A percentile compares a stretch with the other conserved stretches of the same genome.
Conservation (phyloP, 2,329 filamentous ascomycete genomes). For the Eurotiales sp. region DNA sequence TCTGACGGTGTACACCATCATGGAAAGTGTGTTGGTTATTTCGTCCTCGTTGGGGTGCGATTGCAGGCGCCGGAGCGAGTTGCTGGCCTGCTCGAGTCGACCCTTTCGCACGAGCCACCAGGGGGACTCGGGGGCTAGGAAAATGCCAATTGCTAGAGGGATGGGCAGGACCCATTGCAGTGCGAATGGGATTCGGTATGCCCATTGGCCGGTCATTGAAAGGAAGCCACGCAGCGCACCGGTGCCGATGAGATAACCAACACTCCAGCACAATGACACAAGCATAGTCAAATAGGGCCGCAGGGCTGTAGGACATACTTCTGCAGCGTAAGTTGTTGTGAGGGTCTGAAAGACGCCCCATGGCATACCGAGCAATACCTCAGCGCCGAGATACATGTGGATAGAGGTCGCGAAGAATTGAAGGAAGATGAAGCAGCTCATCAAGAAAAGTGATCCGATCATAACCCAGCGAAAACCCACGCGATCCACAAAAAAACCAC, state of each 20-base stretch:
- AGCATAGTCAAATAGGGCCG: conserved; percentile 32
- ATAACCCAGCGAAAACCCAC: conserved; percentile 47
- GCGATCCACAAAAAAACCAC: conserved; percentile 62
- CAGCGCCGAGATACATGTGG: conserved; percentile 29
- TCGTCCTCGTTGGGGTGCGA: too few species aligned
- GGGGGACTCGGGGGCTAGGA: conserved; percentile 48
- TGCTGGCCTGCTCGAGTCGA: too few species aligned
- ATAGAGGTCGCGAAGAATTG: conserved; percentile 28
- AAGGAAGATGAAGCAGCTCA: conserved; percentile 31
- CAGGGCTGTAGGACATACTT: conserved; percentile 33
- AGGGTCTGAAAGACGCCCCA: conserved; percentile 34
- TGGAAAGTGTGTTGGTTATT: too few species aligned
- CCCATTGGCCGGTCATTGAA: conserved; percentile 37
- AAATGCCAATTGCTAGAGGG: conserved; percentile 40
- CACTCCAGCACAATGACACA: conserved; percentile 39
- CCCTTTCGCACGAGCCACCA: conserved; percentile 46
- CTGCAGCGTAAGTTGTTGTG: conserved; percentile 35
- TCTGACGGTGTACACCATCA: too few species aligned
- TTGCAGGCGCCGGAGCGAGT: too few species aligned
- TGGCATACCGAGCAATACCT: conserved; percentile 40
- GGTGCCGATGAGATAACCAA: conserved; percentile 36
- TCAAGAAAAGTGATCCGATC: conserved; percentile 22
- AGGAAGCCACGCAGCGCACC: conserved; percentile 29
- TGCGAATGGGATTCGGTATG: conserved; percentile 50
- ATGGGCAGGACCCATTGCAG: conserved; percentile 52